Conservation (phyloP, 2,329 filamentous ascomycete species). For the Stagonosporopsis tanaceti region DNA sequence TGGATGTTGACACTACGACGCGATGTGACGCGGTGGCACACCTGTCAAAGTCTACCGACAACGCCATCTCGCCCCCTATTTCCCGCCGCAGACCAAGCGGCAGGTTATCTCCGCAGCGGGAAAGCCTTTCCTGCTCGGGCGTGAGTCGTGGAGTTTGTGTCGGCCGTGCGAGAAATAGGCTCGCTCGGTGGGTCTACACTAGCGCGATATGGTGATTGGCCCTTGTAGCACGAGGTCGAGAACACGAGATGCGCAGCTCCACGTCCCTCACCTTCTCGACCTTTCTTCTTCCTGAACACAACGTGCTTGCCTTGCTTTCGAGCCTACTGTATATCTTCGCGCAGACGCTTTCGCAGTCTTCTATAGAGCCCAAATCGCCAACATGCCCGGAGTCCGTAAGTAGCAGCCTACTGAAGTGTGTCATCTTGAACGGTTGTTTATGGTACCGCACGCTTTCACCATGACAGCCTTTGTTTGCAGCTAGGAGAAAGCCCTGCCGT, state of each 20-base stretch:
- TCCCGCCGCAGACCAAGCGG: background rate
- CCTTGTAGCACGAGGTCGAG: background rate
- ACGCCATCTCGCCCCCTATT: background rate
- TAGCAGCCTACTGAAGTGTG: conserved; percentile 17
- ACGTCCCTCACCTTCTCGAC: conserved; percentile 12
- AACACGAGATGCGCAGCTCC: conserved; percentile 7
- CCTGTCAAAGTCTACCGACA: background rate
- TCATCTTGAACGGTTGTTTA: conserved; percentile 6
- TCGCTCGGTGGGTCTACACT: conserved; percentile 5
- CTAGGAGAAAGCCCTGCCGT: background rate
- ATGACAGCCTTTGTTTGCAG: background rate
- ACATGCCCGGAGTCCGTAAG: conserved; percentile 53
- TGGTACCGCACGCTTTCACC: background rate
- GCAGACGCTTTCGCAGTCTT: background rate
- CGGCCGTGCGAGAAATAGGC: conserved; percentile 14
- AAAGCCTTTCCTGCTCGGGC: conserved; percentile 9
- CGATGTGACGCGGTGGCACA: background rate
- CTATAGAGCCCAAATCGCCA: conserved; percentile 14
- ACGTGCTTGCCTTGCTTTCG: background rate
- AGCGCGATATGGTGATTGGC: conserved; percentile 6
- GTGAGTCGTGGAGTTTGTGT: conserved; percentile 7
- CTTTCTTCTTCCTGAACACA: background rate
- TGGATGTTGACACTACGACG: background rate
- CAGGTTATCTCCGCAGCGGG: conserved; percentile 13
- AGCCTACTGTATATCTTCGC: background rate